Evolutionary conservation across 208 protist species (phyloP).

Genomic region (Naegleria gruberi): DNA sequence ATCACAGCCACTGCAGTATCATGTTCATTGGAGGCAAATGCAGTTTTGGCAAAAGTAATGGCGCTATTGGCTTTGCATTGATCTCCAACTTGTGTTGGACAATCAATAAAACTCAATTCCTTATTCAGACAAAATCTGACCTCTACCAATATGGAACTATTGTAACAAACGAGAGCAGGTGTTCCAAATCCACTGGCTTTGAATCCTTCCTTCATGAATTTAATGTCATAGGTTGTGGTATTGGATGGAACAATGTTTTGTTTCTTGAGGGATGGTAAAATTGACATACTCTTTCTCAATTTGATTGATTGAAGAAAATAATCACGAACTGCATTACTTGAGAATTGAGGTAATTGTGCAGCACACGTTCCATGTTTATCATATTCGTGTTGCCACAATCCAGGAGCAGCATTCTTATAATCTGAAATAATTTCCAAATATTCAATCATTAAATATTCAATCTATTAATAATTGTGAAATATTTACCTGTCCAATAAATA

Average conservation of each 20-base stretch:
- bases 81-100: not conserved
- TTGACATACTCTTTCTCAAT: not conserved
- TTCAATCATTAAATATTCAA: too few species aligned
- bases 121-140: not conserved
- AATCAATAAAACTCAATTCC: not conserved
- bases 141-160: not conserved
- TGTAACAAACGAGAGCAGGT: not conserved
- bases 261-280: not conserved
- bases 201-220: not conserved
- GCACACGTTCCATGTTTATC: constrained; percentile 9
- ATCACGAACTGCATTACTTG: not conserved
- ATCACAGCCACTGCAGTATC: too few species aligned
- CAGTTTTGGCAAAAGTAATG: too few species aligned
- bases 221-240: not conserved
- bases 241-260: not conserved
- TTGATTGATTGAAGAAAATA: not conserved
- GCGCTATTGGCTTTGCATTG: not conserved
- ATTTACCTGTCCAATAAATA: not conserved
- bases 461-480: not conserved
- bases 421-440: not conserved
- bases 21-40: too few species aligned
- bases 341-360: not conserved
- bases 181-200: not conserved
- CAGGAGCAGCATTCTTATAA: not conserved
- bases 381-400: constrained; percentile 6